Evolutionary conservation across 148 eudicot genomes (phyloP).

Genomic region (Vaccinium myrtillus): DNA sequence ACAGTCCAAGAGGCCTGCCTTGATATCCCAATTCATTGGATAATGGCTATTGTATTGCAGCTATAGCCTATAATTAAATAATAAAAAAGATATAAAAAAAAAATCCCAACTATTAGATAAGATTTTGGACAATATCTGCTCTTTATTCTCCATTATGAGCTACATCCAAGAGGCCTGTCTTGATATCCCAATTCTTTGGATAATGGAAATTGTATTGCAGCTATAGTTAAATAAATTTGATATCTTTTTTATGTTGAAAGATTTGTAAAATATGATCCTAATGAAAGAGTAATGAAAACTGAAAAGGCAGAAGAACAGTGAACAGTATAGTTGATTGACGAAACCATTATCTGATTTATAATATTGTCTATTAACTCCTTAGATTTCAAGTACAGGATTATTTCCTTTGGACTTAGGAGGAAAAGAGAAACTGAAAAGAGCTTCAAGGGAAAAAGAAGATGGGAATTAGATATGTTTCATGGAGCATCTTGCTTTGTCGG

Average conservation of each 20-base stretch:
- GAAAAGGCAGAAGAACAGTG: no score
- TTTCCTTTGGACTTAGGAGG: background rate
- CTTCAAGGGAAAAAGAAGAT: conserved; percentile 12
- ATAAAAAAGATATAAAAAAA: no score
- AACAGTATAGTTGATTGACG: no score
- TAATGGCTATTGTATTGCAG: background rate
- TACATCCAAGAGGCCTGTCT: background rate
- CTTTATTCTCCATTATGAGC: background rate
- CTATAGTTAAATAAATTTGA: background rate
- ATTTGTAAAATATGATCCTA: no score
- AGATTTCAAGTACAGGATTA: no score
- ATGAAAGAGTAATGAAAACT: no score
- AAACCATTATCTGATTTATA: background rate
- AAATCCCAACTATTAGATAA: no score
- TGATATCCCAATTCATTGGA: background rate
- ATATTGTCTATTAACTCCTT: no score
- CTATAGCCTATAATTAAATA: background rate
- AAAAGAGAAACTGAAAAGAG: conserved; percentile 10
- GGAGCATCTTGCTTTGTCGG: conserved; percentile 22
- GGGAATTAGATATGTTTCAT: conserved; percentile 12
- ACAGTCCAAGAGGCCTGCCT: background rate
- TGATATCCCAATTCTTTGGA: background rate
- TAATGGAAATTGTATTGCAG: background rate
- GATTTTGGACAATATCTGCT: background rate
- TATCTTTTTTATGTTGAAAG: background rate